Evolutionary conservation across 2,329 filamentous ascomycete species (phyloP), one percentile per base, ranked within the genome.

Genomic region (Talaromyces amestolkiae): DNA sequence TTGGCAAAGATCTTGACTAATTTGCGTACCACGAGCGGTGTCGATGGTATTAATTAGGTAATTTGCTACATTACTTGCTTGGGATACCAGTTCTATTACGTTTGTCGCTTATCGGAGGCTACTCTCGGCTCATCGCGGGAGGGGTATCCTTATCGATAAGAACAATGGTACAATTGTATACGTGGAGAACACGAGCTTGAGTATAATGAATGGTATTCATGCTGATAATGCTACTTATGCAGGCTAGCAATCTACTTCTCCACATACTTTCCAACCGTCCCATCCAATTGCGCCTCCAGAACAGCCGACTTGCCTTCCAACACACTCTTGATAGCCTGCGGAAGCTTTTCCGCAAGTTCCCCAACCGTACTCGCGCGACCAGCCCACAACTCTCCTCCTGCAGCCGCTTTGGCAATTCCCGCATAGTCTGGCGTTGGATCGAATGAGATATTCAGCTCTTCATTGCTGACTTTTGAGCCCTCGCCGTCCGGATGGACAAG

Each of bases 361-460:
- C 82, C 80, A 1, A 83, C 83, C 5, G 82, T 87, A 1, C 82
- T 80, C 1, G 87, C 87, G 66, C 83, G 80, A 6, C 81, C 86
- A 4, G 87, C 86, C 85, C 87, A 90, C 2, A 87, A 72, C 61
- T 86, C 80, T 0, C 87, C 87, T 7, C 87, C 87, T 0, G 84
- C 82, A 0, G 88, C 87, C 6, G 88, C 88, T 73, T 85, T 87
- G 0, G 88, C 88, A 67, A 90, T 90, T 0, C 88, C 88, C 0
- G 86, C 80, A 71, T 90, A 90, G 68, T 91, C 88, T 0, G 88
- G 88, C 0, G 85, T 86, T 0, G 88, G 88, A 1, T 81, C 83
- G 70, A 91, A 90, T 0, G 83, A 85, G 68, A 91, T 90, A 69
- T 90, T 89, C 43, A 90, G 74, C 56, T 88, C 87, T 67, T 86